phyloP scores from a whole-genome alignment of 2,329 filamentous ascomycete species.

The Botrytis porri region DNA sequence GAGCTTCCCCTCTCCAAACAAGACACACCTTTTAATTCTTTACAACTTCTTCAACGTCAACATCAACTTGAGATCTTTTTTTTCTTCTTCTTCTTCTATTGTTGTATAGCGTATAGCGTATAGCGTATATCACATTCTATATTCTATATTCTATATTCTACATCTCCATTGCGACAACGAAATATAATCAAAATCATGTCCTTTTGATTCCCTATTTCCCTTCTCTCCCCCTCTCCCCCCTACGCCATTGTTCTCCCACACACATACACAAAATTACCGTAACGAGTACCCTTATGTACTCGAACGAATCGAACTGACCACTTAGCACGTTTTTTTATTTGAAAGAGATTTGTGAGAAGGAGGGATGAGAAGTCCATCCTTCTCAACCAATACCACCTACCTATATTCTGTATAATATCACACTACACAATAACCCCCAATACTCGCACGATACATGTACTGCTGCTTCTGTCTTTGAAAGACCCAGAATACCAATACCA shows the following conservation, averaged over 20 bases:
- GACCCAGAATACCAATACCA: background rate
- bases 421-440: background rate
- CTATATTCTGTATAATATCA: constrained; percentile 7
- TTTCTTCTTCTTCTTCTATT: background rate
- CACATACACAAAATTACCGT: background rate
- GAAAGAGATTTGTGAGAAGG: background rate
- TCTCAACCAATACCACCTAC: background rate
- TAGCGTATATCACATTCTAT: background rate
- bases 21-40: background rate
- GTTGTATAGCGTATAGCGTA: constrained; percentile 1
- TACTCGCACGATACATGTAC: background rate
- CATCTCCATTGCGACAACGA: background rate
- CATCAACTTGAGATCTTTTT: background rate
- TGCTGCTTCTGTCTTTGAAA: background rate
- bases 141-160: background rate
- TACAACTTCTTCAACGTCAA: background rate
- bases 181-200: background rate
- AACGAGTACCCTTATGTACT: background rate
- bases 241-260: background rate
- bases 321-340: background rate
- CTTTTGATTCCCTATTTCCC: background rate
- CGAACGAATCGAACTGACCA: background rate
- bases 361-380: constrained; percentile 1
- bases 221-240: background rate
- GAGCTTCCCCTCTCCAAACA: background rate